Conservation (phyloP, 805 yeast genomes). For the Grigorovia yakushimaensis region DNA sequence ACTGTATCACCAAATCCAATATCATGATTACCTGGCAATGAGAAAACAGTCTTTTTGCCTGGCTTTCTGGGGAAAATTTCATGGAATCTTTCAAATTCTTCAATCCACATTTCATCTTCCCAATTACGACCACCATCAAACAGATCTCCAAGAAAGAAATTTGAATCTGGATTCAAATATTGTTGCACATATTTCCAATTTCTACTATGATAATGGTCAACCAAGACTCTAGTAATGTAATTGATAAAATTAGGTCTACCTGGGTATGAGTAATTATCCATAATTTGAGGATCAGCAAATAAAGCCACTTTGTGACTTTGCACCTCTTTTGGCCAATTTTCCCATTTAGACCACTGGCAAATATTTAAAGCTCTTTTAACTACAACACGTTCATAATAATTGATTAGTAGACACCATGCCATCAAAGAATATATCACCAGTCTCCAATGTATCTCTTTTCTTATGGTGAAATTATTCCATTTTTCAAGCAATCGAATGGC, state of each 20-base stretch:
- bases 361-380: constrained; percentile 36
- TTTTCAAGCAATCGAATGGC: neutral
- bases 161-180: constrained; percentile 60
- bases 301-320: constrained; percentile 45
- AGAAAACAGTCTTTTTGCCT: constrained; percentile 34
- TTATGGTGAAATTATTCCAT: neutral
- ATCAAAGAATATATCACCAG: constrained; percentile 19
- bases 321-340: constrained; percentile 37
- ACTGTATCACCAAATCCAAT: constrained; percentile 84
- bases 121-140: constrained; percentile 94
- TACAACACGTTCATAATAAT: constrained; percentile 45
- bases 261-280: constrained; percentile 84
- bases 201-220: constrained; percentile 72
- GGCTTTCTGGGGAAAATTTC: constrained; percentile 50
- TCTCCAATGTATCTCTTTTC: constrained; percentile 16
- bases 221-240: constrained; percentile 46
- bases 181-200: constrained; percentile 56
- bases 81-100: constrained; percentile 62
- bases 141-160: constrained; percentile 79
- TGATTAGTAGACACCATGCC: constrained; percentile 38
- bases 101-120: constrained; percentile 59
- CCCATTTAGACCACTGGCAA: constrained; percentile 65
- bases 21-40: constrained; percentile 91
- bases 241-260: constrained; percentile 43
- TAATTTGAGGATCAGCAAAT: constrained; percentile 90